Percentiles rank a stretch among this genome's conserved stretches.
phyloP scores from a whole-genome alignment of 2,329 filamentous ascomycete species.

The Aspergillus persii region DNA sequence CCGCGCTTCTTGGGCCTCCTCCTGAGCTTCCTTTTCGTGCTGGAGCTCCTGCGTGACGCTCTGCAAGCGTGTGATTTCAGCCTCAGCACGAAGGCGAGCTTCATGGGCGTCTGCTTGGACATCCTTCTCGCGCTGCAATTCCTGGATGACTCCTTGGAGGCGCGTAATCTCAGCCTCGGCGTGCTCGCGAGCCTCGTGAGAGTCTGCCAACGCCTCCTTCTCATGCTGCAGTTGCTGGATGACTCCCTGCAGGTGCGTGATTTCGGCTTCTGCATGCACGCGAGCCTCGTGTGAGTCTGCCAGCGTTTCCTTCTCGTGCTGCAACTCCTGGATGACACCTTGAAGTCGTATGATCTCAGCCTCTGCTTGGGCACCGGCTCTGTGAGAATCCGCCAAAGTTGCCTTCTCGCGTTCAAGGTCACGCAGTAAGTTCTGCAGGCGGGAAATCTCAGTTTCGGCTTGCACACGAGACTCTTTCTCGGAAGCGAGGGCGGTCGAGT shows the following conservation, averaged over 20 bases:
- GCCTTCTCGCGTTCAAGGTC: constrained; percentile 36
- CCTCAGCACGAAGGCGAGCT: constrained; percentile 16
- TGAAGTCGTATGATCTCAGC: constrained; percentile 19
- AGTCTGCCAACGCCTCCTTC: constrained; percentile 19
- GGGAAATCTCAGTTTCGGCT: constrained; percentile 32
- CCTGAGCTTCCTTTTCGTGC: constrained; percentile 1
- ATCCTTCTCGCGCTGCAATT: constrained; percentile 14
- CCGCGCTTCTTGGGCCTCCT: constrained; percentile 19
- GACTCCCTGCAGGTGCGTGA: constrained; percentile 43
- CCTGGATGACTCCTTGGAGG: constrained; percentile 12
- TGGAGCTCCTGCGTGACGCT: constrained; percentile 5
- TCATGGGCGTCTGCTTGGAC: constrained; percentile 11
- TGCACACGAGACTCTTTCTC: constrained; percentile 29
- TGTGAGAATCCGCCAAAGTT: constrained; percentile 20
- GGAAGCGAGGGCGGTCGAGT: constrained; percentile 26
- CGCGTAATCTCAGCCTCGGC: constrained; percentile 16
- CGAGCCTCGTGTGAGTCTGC: constrained; percentile 18
- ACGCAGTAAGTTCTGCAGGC: constrained; percentile 54
- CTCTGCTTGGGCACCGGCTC: constrained; percentile 23
- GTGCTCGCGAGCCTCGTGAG: constrained; percentile 13
- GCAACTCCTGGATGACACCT: constrained; percentile 2
- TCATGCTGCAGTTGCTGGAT: constrained; percentile 45
- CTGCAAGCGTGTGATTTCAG: constrained; percentile 19
- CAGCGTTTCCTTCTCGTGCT: constrained; percentile 1
- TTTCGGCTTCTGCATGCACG: constrained; percentile 25